Base-by-base conservation (phyloP, 1,139 yeast species). In the Geotrichum phurueaensis region DNA sequence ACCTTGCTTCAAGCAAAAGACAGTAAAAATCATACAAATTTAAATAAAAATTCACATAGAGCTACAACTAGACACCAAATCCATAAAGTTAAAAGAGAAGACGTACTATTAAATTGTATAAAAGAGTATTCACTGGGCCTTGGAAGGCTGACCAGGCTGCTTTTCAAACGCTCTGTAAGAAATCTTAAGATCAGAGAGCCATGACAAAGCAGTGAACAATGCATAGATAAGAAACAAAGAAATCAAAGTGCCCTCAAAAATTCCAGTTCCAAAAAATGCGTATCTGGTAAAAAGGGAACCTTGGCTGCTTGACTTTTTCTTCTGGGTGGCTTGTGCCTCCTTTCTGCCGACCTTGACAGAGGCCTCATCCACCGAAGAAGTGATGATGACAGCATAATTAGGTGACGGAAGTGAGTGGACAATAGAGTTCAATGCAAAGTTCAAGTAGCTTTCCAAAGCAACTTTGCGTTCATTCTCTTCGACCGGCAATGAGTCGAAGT, bases 121-220 rank as follows among this genome's bases (percentile, higher is more conserved):
- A 27, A n/a, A 53, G 29, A 5, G 39, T n/a, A 27, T 25, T 53
- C 54, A 61, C 51, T 61, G 63, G 25, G 60, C 60, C 47, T 61
- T 61, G 51, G 60, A 36, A n/a, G 60, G 20, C 15, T 43, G 51
- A 31, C 49, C 43, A 23, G 65, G 65, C 20, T 60, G 61, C 60
- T 63, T 85, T 58, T 87, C 95, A 70, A 88, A 87, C 18, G 94
- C 84, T 64, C 80, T 79, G 78, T 86, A 86, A 64, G 90, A 80
- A 65, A 87, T 84, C 71, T 86, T 84, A 69, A 88, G 76, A 31
- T 84, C 75, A 20, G 79, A 68, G 61, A 87, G 75, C 87, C 94
- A 86, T 57, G 78, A 66, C 65, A 87, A 76, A 7, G 89, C 89
- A 55, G 78, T 75, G 60, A 76, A 70, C 65, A 87, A 76, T 36